Evolutionary conservation across 768 basidiomycete genomes (phyloP).

Genomic region (Suillus alpinus): DNA sequence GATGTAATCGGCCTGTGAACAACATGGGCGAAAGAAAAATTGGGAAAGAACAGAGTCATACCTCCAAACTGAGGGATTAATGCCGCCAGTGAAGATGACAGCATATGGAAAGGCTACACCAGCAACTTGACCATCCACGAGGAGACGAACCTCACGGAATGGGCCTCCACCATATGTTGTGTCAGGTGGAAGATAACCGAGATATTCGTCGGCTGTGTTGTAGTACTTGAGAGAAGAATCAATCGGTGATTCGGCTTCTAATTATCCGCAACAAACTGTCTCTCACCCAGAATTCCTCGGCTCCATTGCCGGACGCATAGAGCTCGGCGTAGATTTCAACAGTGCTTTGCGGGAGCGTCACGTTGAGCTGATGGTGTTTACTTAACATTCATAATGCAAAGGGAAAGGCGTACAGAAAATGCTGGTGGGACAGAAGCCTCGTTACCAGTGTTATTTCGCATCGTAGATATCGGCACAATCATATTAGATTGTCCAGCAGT

Average conservation of each 20-base stretch:
- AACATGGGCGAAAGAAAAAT: not conserved
- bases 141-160: conserved; percentile 60
- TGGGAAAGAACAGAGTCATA: not conserved
- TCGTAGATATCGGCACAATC: conserved; percentile 69
- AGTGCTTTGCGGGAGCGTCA: conserved; percentile 69
- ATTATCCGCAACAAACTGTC: not conserved
- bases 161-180: conserved; percentile 49
- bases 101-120: conserved; percentile 58
- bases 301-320: conserved; percentile 63
- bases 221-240: conserved; percentile 48
- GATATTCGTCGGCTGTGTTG: conserved; percentile 61
- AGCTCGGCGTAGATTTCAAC: conserved; percentile 68
- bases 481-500: conserved; percentile 58
- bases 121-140: conserved; percentile 54
- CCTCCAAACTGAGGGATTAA: conserved; percentile 70
- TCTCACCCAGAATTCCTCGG: conserved; percentile 78
- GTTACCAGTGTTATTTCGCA: conserved; percentile 61
- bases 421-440: conserved; percentile 74
- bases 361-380: conserved; percentile 45
- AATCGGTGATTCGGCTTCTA: not conserved
- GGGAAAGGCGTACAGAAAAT: conserved; percentile 51
- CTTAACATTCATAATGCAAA: not conserved
- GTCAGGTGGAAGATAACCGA: conserved; percentile 50
- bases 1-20: conserved; percentile 62
- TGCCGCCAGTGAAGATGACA: conserved; percentile 72